phyloP scores from a whole-genome alignment of 1,284 basidiomycete species.

The Termitomyces sp. region DNA sequence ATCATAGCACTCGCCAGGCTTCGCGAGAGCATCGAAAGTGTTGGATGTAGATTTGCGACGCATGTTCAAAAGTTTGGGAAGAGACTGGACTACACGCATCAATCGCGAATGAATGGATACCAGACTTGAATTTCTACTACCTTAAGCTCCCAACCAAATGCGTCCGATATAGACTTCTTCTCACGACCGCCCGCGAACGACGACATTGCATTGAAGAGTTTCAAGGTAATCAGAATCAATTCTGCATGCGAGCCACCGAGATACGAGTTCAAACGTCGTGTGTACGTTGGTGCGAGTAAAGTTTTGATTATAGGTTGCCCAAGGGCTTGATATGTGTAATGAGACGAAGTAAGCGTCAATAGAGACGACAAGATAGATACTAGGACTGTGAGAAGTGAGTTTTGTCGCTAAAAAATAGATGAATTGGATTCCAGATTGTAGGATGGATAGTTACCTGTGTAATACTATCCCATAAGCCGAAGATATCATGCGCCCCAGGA shows the following conservation, averaged over 20 bases:
- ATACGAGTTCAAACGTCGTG: slow-evolving; percentile 52
- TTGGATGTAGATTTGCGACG: slow-evolving; percentile 49
- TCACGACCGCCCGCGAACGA: slow-evolving; percentile 61
- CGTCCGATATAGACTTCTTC: slow-evolving; percentile 53
- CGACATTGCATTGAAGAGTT: slow-evolving; percentile 56
- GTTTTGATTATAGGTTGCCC: slow-evolving; percentile 57
- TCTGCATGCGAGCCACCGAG: slow-evolving; percentile 58
- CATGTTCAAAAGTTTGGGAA: slow-evolving; percentile 66
- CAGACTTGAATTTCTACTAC: slow-evolving; percentile 27
- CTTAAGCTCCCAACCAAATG: slow-evolving; percentile 74
- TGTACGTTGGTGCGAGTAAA: slow-evolving; percentile 49
- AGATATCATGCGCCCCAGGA: slow-evolving; percentile 54
- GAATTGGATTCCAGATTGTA: slow-evolving; percentile 7
- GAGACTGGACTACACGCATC: slow-evolving; percentile 36
- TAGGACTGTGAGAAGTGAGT: slow-evolving; percentile 37
- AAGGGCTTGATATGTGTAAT: slow-evolving; percentile 57
- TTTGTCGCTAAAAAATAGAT: slow-evolving; percentile 35
- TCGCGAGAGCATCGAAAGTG: slow-evolving; percentile 37
- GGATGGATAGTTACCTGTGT: slow-evolving; percentile 35
- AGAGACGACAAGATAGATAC: slow-evolving; percentile 52
- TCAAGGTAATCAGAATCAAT: slow-evolving; percentile 57
- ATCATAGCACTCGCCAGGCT: slow-evolving; percentile 45
- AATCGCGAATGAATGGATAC: neutral
- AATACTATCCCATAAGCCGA: slow-evolving; percentile 53
- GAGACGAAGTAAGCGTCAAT: slow-evolving; percentile 54